Base-by-base conservation (phyloP, 345 rosid species). In the Eucalyptus guilfoylei region DNA sequence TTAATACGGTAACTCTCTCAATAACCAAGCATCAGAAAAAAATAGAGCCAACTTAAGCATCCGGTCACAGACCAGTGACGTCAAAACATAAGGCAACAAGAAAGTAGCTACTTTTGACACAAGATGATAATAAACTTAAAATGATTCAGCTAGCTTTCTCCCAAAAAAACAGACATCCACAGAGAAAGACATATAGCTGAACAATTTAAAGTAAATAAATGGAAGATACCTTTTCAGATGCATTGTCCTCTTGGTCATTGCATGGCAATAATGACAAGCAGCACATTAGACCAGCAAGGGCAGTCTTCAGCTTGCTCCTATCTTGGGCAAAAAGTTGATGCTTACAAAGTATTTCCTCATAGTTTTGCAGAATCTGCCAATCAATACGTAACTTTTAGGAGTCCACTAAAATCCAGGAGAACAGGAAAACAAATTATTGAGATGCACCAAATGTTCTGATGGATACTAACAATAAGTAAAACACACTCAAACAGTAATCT, bases 281-380 rank as follows among this genome's bases (percentile, higher is more conserved):
- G 88, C 89, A 95, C 37, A 92, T 91, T 88, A 98, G 90, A n/a
- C 99, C 98, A 87, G 93, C 92, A 91, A 98, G 95, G 85, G 93
- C 94, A 90, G 88, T 93, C 88, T 91, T 97, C 49, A 97, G 95
- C 92, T 94, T 94, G 89, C 93, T 93, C 91, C 94, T 96, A 72
- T 96, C 98, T 92, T 96, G 94, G 87, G 93, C 92, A 91, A 94
- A 92, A 80, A 95, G 94, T 88, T 94, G 97, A 88, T 93, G 94
- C 55, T 94, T 94, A 92, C 88, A 93, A 87, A 98, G 91, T 86
- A 96, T 93, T 92, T 94, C 94, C 86, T 93, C 95, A 93, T 94
- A 98, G 92, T 93, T 95, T 91, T 94, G 96, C 85, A 98, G 96
- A 92, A 98, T 91, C 99, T 98, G 92, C 87, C 80, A 80, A 60